Percentiles rank a stretch among this genome's conserved stretches.
Conservation (phyloP, 768 basidiomycete species). For the Phanerochaete sordida region DNA sequence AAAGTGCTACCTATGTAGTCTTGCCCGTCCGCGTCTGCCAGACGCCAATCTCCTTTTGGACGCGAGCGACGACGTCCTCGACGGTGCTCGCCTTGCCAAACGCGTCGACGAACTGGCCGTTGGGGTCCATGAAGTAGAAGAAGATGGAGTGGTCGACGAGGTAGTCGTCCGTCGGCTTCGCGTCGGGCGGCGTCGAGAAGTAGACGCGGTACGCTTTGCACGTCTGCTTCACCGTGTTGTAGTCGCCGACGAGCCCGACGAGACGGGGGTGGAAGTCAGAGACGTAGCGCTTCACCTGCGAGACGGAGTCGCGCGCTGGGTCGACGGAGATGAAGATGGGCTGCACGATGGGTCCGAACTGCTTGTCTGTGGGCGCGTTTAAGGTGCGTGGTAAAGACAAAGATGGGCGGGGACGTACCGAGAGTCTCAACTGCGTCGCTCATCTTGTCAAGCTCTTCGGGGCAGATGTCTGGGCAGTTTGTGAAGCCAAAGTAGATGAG, state of each 20-base stretch:
- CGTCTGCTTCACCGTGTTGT: constrained; percentile 75
- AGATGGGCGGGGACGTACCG: constrained; percentile 47
- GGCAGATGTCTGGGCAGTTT: constrained; percentile 99
- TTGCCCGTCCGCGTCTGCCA: constrained; percentile 37
- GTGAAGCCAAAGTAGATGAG: constrained; percentile 98
- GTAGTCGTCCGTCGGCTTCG: constrained; percentile 88
- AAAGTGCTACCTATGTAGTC: constrained; percentile 21
- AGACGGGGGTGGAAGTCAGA: constrained; percentile 90
- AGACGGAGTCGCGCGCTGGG: constrained; percentile 80
- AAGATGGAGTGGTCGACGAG: constrained; percentile 97
- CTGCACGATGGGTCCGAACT: constrained; percentile 68
- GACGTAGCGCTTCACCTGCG: constrained; percentile 60
- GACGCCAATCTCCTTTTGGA: constrained; percentile 46
- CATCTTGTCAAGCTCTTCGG: constrained; percentile 96
- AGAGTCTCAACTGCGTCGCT: constrained; percentile 67
- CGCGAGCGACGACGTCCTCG: constrained; percentile 63
- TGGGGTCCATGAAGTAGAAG: constrained; percentile 97
- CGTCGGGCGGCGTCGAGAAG: constrained; percentile 91
- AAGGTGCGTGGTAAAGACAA: not conserved
- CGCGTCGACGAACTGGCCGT: constrained; percentile 92
- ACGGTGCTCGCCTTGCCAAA: constrained; percentile 82
- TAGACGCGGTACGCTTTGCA: constrained; percentile 98
- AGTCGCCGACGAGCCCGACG: constrained; percentile 86
- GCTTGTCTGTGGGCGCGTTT: constrained; percentile 46
- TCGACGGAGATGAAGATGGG: constrained; percentile 97